Base-by-base conservation (phyloP, 108 stramenopile species). In the Chaetoceros muelleri region DNA sequence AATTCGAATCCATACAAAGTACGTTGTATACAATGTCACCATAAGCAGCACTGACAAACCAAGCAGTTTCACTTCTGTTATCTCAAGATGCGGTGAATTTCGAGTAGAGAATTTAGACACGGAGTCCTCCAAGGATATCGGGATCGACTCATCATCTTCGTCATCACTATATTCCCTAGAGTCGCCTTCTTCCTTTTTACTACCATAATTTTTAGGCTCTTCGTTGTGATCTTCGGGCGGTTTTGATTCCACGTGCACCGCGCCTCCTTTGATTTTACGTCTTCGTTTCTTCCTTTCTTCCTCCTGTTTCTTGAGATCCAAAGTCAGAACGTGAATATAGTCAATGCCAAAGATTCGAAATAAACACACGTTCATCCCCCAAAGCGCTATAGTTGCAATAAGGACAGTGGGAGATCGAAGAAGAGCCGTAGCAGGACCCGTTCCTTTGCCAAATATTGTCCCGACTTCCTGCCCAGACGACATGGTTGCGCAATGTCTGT, bases 311-410 rank as follows among this genome's bases (percentile, higher is more conserved):
- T 79, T 29, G 50, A 90, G 50, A 57, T 90, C 89, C n/a, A 81
- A 66, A 0, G 73, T 76, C 3, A 90, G 58, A 10, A 87, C 79
- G 28, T 84, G 75, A 17, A 55, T 63, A 57, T 87, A 84, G 47
- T 90, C 80, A n/a, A 90, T 80, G 7, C 79, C 64, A 69, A 90
- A 85, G 21, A 83, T 53, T 18, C 72, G 73, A 65, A 80, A 90
- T 52, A 84, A 78, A 55, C 78, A 90, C 3, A 90, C 68, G 55
- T 90, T 90, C 89, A 90, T 87, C 10, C 89, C 89, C 89, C 89
- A 90, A 2, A 90, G 64, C 20, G 82, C 89, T 1, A 90, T 62
- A 30, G 76, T 61, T 23, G 81, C 81, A 64, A 90, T 90, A 24
- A 90, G 64, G 1, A 90, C 83, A 8, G 83, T 90, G 23, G 89